These are phyloP conservation scores for Agastache rugosa DNA, from an alignment of 257 asterid genomes.

Conservation along the genomic window DNA sequence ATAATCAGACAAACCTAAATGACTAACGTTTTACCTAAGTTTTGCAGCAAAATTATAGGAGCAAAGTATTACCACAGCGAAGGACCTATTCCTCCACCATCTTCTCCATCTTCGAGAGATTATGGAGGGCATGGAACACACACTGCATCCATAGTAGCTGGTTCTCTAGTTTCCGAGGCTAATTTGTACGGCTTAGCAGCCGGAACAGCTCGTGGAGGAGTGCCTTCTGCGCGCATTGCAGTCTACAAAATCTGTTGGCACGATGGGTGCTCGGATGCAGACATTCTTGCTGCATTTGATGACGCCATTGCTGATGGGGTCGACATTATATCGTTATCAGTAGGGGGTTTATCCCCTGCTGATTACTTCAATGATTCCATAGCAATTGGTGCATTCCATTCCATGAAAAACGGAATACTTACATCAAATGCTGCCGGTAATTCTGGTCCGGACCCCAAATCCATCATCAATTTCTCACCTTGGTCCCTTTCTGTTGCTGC, in stretches of 20 bases:
- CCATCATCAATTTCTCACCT: conserved; percentile 43
- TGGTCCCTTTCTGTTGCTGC: conserved; percentile 59
- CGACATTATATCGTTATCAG: conserved; percentile 45
- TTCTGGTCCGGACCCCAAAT: conserved; percentile 38
- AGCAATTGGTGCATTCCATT: conserved; percentile 56
- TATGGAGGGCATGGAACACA: conserved; percentile 67
- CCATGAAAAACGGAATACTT: conserved; percentile 51
- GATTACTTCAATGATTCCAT: conserved; percentile 50
- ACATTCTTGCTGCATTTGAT: conserved; percentile 55
- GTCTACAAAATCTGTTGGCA: conserved; percentile 70
- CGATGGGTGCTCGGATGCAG: conserved; percentile 52
- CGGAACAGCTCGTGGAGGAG: conserved; percentile 69
- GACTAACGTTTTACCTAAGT: background rate
- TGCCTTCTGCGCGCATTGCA: conserved; percentile 59
- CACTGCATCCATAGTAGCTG: conserved; percentile 66
- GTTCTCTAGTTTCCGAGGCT: conserved; percentile 46
- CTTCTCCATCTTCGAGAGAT: conserved; percentile 59
- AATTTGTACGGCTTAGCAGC: conserved; percentile 47
- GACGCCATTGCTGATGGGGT: conserved; percentile 57
- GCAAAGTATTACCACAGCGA: conserved; percentile 56
- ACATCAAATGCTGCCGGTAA: conserved; percentile 56
- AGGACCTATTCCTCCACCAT: conserved; percentile 35
- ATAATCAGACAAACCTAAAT: background rate
- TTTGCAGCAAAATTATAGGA: conserved; percentile 66
- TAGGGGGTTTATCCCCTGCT: conserved; percentile 37